Base-by-base conservation (phyloP, 116 monocot species). In the Dioscorea cayenensis region DNA sequence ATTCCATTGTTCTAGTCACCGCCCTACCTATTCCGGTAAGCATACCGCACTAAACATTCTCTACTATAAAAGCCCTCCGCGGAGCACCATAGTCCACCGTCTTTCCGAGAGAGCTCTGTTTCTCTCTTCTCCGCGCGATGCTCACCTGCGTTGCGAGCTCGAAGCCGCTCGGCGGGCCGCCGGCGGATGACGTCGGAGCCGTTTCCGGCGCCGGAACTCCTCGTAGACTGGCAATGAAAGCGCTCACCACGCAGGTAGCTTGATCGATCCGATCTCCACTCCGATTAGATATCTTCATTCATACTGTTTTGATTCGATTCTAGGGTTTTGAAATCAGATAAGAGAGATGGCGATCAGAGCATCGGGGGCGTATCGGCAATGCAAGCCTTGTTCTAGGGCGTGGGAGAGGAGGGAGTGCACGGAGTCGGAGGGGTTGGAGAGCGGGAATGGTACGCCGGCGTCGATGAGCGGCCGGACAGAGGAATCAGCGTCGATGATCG, bases 131-230 rank as follows among this genome's bases (percentile, higher is more conserved):
- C 51, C 60, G 60, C 25, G 61, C 27, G 71, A 95, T 95, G 95
- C 87, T 92, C 61, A 92, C 92, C 13, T 95, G 95, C 85, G 89
- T 95, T 75, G 95, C 92, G 25, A 92, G 95, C 84, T 65, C 89
- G 51, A 95, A 95, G 78, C 89, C 86, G 68, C 79, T 85, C 66
- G 81, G 78, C 65, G 73, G 75, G 66, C 36, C 70, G 70, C 35
- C 63, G 61, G 69, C 28, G 25, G 92, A 82, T 2, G 91, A 89
- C n/a, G 83, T 80, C 29, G 87, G 77, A 7, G 78, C 5, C 60
- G 78, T 32, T 32, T 32, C 25, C 60, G 69, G 71, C 52, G 72
- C 64, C 55, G 82, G 74, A 65, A 86, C 89, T 19, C 91, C 91
- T 21, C 77, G 81, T 77, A 89, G 91, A 14, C 89, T 75, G 25